Base-by-base conservation (phyloP, 176 grass and related monocot genomes). In the Carex pumila region DNA sequence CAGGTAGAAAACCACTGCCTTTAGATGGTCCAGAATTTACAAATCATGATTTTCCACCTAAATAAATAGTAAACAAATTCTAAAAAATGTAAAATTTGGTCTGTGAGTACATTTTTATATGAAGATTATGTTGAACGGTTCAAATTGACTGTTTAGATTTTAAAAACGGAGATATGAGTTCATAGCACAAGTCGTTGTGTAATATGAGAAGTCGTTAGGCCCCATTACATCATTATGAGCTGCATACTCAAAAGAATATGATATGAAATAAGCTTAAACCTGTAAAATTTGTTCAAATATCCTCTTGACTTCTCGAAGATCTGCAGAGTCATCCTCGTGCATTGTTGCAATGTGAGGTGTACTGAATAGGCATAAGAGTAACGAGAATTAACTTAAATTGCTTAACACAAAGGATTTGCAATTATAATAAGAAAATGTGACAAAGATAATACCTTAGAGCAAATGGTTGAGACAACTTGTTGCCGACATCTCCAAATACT, bases 281-380 rank as follows among this genome's bases (percentile, higher is more conserved):
- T 89, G 88, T 30, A 96, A 83, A 80, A 70, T 86, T 89, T 96
- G 91, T 82, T 87, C 65, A 12, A 94, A 80, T 78, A 94, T 91
- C 65, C 78, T 92, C 83, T 71, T 76, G 49, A 99, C 97, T 87
- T 96, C 87, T 30, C 93, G 93, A 82, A 99, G 85, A 89, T 96
- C 91, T 9, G 65, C 86, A 77, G 97, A 95, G 83, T 91, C 89
- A 68, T 99, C 97, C 88, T 92, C 71, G 4, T 92, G 91, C 81
- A 99, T 95, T 61, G 81, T 87, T 30, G 90, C 90, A 87, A 99
- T 89, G 74, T 89, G 79, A 14, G 97, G 90, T 65, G 93, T 95
- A 75, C 97, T 99, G 66, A 47, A 87, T 31, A 31, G 56, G 61
- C 6, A 85, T 43, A 58, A 11, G 25, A 65, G 11, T 79, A 37